Evolutionary conservation across 2,329 filamentous ascomycete species (phyloP).

Genomic region (Endocalyx cinctus): DNA sequence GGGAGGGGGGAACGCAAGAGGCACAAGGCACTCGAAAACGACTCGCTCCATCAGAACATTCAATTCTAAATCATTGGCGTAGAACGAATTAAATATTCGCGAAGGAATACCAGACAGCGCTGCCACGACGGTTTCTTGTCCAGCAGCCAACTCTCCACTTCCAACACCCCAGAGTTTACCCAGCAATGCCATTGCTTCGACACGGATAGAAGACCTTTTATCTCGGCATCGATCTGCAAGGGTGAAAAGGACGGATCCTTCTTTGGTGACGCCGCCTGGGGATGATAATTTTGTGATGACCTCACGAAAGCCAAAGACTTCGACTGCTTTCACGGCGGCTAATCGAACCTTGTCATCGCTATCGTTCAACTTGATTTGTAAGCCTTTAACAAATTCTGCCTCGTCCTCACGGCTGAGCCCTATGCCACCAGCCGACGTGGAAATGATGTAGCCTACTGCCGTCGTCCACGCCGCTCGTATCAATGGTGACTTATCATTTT

Average conservation of each 20-base stretch:
- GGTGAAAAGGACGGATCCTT: slow-evolving; percentile 73
- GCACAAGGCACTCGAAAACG: slow-evolving; percentile 83
- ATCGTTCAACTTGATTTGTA: slow-evolving; percentile 80
- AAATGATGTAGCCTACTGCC: slow-evolving; percentile 76
- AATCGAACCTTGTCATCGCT: slow-evolving; percentile 87
- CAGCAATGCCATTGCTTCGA: slow-evolving; percentile 80
- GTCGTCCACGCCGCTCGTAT: slow-evolving; percentile 86
- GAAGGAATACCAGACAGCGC: slow-evolving; percentile 80
- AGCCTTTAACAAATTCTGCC: slow-evolving; percentile 63
- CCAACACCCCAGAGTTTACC: slow-evolving; percentile 93
- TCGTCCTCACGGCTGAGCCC: slow-evolving; percentile 83
- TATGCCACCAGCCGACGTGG: slow-evolving; percentile 87
- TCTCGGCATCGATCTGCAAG: slow-evolving; percentile 88
- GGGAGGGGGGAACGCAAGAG: slow-evolving; percentile 76
- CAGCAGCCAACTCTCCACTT: slow-evolving; percentile 76
- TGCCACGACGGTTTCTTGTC: slow-evolving; percentile 68
- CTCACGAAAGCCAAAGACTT: slow-evolving; percentile 73
- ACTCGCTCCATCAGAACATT: slow-evolving; percentile 81
- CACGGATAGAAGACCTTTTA: slow-evolving; percentile 72
- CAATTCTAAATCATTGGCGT: slow-evolving; percentile 83
- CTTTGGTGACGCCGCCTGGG: slow-evolving; percentile 68
- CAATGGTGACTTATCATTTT: slow-evolving; percentile 77
- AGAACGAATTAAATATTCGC: slow-evolving; percentile 80
- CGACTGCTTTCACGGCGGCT: slow-evolving; percentile 81
- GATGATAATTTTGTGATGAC: slow-evolving; percentile 77